Base-by-base conservation (phyloP, 768 basidiomycete genomes). In the Suillus subluteus region DNA sequence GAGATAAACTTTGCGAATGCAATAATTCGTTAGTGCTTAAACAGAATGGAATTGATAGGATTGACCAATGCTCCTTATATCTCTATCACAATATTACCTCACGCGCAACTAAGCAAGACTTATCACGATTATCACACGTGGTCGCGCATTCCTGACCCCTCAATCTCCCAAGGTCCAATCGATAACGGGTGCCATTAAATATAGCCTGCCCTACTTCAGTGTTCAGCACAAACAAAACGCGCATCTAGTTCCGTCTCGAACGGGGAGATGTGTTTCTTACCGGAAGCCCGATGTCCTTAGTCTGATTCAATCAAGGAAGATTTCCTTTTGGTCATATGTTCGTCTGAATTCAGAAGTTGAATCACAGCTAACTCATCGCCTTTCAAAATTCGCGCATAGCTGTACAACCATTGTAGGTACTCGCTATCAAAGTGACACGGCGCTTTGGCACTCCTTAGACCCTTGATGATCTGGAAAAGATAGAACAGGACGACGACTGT, bases 181-280 rank as follows among this genome's bases (percentile, higher is more conserved):
- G 40, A 61, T 11, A 61, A 16, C 26, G 59, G 18, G 30, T 30
- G 30, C 59, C 59, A n/a, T n/a, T n/a, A 44, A 61, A 61, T 61
- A 61, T 61, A 43, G 30, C 59, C 41, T 30, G 40, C 11, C 23
- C 15, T 5, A 21, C 32, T 35, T 35, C 32, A 8, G 46, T 46
- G n/a, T 46, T 46, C 21, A 46, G 9, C 56, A 23, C 56, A n/a
- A 58, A 58, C 7, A 13, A 37, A 23, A 38, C 13, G 26, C 3
- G 50, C 26, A 52, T 52, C 26, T 26, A 26, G 50, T 16, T 16
- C 26, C n/a, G 12, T 23, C n/a, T 23, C n/a, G 12, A 48, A 50
- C 23, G 23, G 2, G 12, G n/a, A 23, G n/a, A 23, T n/a, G 44
- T 21, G 8, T 44, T 4, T 46, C 46, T 46, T 46, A 46, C 21